A percentile compares a stretch with the other conserved stretches of the same genome.
Conservation (phyloP, 805 yeast genomes). For the Geotrichum ghanense region DNA sequence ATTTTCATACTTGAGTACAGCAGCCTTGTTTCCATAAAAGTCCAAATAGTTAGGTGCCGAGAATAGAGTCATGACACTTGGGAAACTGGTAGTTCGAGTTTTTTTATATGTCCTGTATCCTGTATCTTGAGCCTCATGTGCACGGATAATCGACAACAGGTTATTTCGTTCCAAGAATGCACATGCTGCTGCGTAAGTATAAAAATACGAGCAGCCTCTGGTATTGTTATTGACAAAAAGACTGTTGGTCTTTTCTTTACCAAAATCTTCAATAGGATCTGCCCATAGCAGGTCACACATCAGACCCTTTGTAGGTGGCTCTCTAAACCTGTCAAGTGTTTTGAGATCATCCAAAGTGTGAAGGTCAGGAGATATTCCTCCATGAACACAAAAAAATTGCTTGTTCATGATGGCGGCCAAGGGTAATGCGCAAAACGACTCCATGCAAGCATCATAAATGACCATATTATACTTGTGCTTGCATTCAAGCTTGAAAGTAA, state of each 20-base stretch:
- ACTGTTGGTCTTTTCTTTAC: constrained; percentile 36
- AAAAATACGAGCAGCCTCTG: constrained; percentile 89
- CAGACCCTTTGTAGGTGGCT: constrained; percentile 87
- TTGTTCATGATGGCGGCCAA: constrained; percentile 88
- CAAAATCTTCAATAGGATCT: constrained; percentile 88
- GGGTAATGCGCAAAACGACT: constrained; percentile 78
- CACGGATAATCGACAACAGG: constrained; percentile 75
- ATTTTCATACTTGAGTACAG: constrained; percentile 81
- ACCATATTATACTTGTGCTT: constrained; percentile 60
- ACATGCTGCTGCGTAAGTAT: constrained; percentile 71
- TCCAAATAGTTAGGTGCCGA: constrained; percentile 95
- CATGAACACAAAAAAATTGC: constrained; percentile 93
- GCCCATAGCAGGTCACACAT: constrained; percentile 96
- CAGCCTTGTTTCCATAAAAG: constrained; percentile 88
- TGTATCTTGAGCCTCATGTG: constrained; percentile 96
- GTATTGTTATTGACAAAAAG: constrained; percentile 54
- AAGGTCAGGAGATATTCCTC: constrained; percentile 86
- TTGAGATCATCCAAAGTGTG: constrained; percentile 56
- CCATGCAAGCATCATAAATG: constrained; percentile 63
- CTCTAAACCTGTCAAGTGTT: constrained; percentile 66
- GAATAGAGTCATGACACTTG: constrained; percentile 80
- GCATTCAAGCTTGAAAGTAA: constrained; percentile 87
- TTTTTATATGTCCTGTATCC: constrained; percentile 92
- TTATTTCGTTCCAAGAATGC: constrained; percentile 69
- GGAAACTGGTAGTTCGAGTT: constrained; percentile 76